A percentile compares a stretch with the other conserved stretches of the same genome.
phyloP scores from a whole-genome alignment of 768 basidiomycete genomes.

The Coprinopsis strossmayeri region DNA sequence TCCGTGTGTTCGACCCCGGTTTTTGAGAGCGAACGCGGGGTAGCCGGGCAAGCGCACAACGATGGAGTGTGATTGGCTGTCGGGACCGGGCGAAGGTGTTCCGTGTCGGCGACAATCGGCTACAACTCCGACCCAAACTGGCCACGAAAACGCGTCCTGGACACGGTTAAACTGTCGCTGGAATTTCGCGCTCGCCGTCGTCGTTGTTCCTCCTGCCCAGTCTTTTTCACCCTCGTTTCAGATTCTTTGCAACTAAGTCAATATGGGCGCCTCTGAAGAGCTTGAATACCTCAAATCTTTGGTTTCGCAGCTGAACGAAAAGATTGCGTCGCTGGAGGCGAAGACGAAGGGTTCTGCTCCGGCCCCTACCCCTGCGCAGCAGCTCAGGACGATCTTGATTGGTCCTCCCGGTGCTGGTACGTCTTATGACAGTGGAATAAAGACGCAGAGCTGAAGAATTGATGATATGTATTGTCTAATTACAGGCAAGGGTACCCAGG shows the following conservation, averaged over 20 bases:
- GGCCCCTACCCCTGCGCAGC: constrained; percentile 65
- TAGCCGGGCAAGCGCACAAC: no score
- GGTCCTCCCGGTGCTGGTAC: constrained; percentile 96
- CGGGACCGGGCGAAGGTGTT: background rate
- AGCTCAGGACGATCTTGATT: constrained; percentile 86
- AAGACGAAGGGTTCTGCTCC: constrained; percentile 44
- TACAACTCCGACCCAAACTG: background rate
- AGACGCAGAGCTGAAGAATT: background rate
- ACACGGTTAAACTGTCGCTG: background rate
- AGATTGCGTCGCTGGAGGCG: constrained; percentile 76
- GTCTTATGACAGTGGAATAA: constrained; percentile 18
- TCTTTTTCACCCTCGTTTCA: constrained; percentile 9
- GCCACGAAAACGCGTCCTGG: constrained; percentile 4
- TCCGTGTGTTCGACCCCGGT: no score
- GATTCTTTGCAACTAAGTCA: no score
- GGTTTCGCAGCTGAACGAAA: constrained; percentile 83
- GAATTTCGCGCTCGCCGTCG: constrained; percentile 5
- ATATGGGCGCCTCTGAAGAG: constrained; percentile 68
- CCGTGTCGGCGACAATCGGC: constrained; percentile 4
- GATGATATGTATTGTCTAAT: constrained; percentile 5
- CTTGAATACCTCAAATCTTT: constrained; percentile 93
- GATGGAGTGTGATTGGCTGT: no score
- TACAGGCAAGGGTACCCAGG: constrained; percentile 96
- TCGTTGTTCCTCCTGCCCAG: constrained; percentile 1
- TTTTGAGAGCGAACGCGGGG: no score